Conservation (phyloP, 352 stramenopile species). For the Hyaloperonospora arabidopsidis region DNA sequence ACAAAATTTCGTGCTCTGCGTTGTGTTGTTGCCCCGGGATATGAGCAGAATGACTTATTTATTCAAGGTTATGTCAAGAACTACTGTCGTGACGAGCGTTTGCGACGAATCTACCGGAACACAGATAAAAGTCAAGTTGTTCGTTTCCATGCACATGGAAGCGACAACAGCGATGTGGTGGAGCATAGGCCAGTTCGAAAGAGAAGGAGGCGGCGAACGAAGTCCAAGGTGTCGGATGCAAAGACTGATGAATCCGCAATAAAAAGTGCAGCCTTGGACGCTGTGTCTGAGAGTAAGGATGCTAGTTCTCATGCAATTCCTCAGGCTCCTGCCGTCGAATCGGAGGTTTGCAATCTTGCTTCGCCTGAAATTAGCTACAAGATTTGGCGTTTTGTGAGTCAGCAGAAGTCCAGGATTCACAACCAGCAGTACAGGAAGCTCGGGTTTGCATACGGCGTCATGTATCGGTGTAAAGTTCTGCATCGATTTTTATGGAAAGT, state of each 20-base stretch:
- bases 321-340: conserved; percentile 14
- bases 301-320: conserved; percentile 7
- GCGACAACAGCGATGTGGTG: conserved; percentile 35
- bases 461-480: conserved; percentile 78
- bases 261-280: conserved; percentile 5
- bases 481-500: conserved; percentile 66
- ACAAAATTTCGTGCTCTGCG: conserved; percentile 70
- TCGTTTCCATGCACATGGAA: conserved; percentile 35
- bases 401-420: conserved; percentile 47
- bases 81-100: conserved; percentile 69
- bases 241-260: conserved; percentile 1
- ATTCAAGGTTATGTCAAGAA: conserved; percentile 70
- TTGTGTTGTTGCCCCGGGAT: conserved; percentile 56
- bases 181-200: conserved; percentile 18
- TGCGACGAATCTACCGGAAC: conserved; percentile 60
- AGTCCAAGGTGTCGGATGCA: conserved; percentile 2
- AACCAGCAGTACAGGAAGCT: conserved; percentile 66
- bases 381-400: conserved; percentile 58
- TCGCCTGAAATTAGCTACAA: conserved; percentile 53
- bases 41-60: conserved; percentile 59
- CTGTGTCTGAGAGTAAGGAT: conserved; percentile 1
- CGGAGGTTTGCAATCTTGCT: conserved; percentile 5
- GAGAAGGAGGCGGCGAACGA: conserved; percentile 15
- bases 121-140: conserved; percentile 47
- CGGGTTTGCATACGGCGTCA: conserved; percentile 73